Percentiles rank a stretch among this genome's conserved stretches.
phyloP scores from a whole-genome alignment of 2,329 filamentous ascomycete species.

The Colletotrichum tabaci region DNA sequence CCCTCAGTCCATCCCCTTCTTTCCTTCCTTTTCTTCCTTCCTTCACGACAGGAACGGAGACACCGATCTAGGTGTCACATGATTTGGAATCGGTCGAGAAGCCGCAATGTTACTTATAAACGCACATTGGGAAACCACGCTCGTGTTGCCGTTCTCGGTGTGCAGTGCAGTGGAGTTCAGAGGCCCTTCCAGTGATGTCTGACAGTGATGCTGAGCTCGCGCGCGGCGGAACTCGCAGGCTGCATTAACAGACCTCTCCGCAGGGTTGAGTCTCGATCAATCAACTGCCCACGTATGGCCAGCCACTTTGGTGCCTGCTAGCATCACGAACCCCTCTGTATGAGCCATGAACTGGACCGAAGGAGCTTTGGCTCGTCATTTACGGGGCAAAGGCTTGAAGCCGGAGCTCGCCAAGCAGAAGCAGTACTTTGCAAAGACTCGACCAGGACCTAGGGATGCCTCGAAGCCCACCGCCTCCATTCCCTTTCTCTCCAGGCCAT shows the following conservation, averaged over 20 bases:
- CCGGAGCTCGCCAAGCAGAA: slow-evolving; percentile 54
- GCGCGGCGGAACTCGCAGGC: neutral
- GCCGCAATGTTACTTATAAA: neutral
- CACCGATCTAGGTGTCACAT: slow-evolving; percentile 2
- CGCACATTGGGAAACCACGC: neutral
- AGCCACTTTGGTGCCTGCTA: neutral
- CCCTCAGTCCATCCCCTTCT: neutral
- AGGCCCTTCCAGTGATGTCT: neutral
- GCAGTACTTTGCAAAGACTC: slow-evolving; percentile 56
- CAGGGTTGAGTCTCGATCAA: neutral
- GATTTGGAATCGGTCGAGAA: slow-evolving; percentile 3
- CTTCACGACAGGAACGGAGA: neutral
- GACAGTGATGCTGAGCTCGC: neutral
- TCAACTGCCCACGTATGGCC: too few species aligned
- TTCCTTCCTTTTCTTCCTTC: too few species aligned
- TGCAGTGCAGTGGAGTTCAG: neutral
- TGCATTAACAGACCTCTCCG: neutral
- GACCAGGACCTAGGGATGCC: neutral
- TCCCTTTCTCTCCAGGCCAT: slow-evolving; percentile 48
- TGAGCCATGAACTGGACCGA: slow-evolving; percentile 61
- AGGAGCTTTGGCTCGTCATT: slow-evolving; percentile 55
- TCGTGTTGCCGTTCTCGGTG: neutral
- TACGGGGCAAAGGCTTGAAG: slow-evolving; percentile 52
- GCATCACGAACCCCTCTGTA: neutral
- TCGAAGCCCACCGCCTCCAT: slow-evolving; percentile 3